phyloP scores from a whole-genome alignment of 2,329 filamentous ascomycete species.

The Pestalotiopsis sp. region DNA sequence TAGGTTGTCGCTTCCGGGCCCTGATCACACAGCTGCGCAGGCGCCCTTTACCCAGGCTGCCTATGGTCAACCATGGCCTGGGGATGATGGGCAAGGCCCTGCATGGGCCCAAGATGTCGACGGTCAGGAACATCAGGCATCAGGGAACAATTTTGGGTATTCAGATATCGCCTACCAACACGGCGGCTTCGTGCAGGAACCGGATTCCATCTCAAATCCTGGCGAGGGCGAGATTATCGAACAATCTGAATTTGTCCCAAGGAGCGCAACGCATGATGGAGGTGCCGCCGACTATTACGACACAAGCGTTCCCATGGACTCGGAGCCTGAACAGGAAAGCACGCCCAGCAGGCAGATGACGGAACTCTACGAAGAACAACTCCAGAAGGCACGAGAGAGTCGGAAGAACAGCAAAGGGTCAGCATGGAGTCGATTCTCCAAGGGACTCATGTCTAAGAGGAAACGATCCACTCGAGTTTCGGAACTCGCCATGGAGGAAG shows the following conservation, averaged over 20 bases:
- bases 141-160: constrained; percentile 21
- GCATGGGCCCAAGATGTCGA: constrained; percentile 9
- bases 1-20: constrained; percentile 19
- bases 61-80: not conserved
- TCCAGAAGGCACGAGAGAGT: constrained; percentile 29
- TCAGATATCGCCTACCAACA: constrained; percentile 12
- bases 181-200: constrained; percentile 22
- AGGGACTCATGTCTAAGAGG: constrained; percentile 25
- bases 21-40: constrained; percentile 17
- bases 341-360: constrained; percentile 32
- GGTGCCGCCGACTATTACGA: constrained; percentile 36
- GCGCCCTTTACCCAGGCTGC: constrained; percentile 12
- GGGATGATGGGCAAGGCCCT: not conserved
- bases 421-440: constrained; percentile 28
- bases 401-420: constrained; percentile 30
- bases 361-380: constrained; percentile 33
- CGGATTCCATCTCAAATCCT: constrained; percentile 25
- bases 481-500: constrained; percentile 23
- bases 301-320: constrained; percentile 33
- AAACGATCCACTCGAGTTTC: constrained; percentile 33
- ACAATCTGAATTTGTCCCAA: constrained; percentile 5
- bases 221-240: constrained; percentile 18
- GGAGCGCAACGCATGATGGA: constrained; percentile 20
- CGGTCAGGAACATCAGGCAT: constrained; percentile 20
- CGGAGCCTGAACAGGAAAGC: constrained; percentile 26